These are phyloP conservation scores for Malus sieversii DNA, from an alignment of 306 rosid genomes.

Conservation along the genomic window DNA sequence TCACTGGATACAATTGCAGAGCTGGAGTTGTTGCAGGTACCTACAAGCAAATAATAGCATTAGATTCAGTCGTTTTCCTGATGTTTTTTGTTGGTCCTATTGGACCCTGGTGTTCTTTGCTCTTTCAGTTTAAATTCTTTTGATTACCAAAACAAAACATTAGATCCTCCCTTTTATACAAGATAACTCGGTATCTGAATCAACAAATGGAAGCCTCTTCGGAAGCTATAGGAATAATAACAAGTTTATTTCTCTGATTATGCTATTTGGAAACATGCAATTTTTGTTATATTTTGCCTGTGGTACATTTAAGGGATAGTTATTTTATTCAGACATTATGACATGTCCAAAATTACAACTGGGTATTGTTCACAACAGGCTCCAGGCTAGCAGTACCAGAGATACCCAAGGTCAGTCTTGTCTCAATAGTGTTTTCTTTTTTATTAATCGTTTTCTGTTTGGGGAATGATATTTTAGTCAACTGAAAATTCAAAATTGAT, in stretches of 20 bases:
- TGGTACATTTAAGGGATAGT: not conserved
- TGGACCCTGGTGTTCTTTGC: no score
- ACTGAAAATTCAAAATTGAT: not conserved
- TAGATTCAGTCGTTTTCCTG: not conserved
- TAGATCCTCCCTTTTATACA: not conserved
- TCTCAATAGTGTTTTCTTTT: not conserved
- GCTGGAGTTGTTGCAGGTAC: conserved; percentile 77
- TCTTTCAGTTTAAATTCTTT: no score
- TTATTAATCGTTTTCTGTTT: not conserved
- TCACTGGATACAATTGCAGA: conserved; percentile 78
- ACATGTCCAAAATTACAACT: conserved; percentile 19
- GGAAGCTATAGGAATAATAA: not conserved
- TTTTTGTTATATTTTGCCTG: not conserved
- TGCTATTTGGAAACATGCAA: conserved; percentile 4
- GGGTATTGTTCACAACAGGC: conserved; percentile 52
- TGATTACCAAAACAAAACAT: no score
- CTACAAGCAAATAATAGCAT: conserved; percentile 4
- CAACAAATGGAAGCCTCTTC: not conserved
- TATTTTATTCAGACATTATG: not conserved
- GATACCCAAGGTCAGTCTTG: conserved; percentile 68
- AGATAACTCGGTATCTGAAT: not conserved
- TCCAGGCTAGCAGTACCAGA: conserved; percentile 67
- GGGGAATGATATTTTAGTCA: not conserved
- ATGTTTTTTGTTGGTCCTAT: no score
- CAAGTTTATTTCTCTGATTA: not conserved